Evolutionary conservation across 2,329 filamentous ascomycete species (phyloP).

Genomic region (Aspergillus sojae): DNA sequence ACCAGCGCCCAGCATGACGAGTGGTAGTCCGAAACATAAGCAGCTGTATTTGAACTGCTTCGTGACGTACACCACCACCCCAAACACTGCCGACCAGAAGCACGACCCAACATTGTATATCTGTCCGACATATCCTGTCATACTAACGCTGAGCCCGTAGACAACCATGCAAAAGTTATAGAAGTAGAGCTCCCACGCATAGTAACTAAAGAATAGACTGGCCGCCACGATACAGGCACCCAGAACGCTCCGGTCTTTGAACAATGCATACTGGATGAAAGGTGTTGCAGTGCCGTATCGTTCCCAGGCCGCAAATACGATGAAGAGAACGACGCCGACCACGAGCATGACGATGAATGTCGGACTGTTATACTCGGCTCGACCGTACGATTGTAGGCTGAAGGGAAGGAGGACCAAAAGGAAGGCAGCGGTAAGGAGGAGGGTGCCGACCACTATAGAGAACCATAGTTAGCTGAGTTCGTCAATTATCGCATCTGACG

Average conservation of each 20-base stretch:
- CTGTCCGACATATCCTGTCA: conserved; percentile 52
- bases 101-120: conserved; percentile 59
- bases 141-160: conserved; percentile 45
- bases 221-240: conserved; percentile 55
- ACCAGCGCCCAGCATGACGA: conserved; percentile 55
- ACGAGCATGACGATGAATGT: conserved; percentile 56
- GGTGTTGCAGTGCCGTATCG: conserved; percentile 53
- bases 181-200: conserved; percentile 58
- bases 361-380: conserved; percentile 46
- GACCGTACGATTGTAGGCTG: conserved; percentile 50
- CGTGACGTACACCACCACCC: conserved; percentile 52
- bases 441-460: conserved; percentile 29
- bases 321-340: conserved; percentile 56
- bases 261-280: conserved; percentile 57
- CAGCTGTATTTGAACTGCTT: conserved; percentile 57
- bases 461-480: neutral
- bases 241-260: conserved; percentile 53
- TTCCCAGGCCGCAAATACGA: conserved; percentile 60
- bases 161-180: conserved; percentile 59
- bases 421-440: conserved; percentile 63
- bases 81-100: conserved; percentile 54
- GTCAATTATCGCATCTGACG: neutral
- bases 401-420: conserved; percentile 69
- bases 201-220: conserved; percentile 53
- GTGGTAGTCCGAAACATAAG: conserved; percentile 54